Percentiles rank a stretch among this genome's conserved stretches.
These are phyloP conservation scores for Marasmius sp. DNA, from an alignment of 1,284 basidiomycete genomes.

Conservation along the genomic window DNA sequence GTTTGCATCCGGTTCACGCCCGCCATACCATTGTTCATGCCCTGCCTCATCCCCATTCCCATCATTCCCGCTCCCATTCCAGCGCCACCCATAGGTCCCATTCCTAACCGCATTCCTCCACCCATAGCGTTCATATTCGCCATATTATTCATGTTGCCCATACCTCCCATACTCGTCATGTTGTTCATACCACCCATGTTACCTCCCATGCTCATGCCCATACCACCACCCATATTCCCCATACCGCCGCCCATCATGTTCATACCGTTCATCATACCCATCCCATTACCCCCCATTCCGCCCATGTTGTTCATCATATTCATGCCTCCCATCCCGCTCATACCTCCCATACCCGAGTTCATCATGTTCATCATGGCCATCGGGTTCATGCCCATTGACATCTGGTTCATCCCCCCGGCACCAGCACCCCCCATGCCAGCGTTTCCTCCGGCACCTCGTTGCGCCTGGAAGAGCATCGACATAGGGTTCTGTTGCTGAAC, in stretches of 20 bases:
- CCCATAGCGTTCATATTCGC: neutral
- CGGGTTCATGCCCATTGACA: constrained; percentile 41
- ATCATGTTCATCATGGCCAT: constrained; percentile 29
- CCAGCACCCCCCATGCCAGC: constrained; percentile 36
- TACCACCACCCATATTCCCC: neutral
- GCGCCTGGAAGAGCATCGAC: constrained; percentile 54
- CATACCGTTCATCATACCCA: constrained; percentile 34
- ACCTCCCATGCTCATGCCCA: neutral
- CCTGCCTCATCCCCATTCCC: neutral
- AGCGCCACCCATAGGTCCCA: constrained; percentile 11
- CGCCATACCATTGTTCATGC: neutral
- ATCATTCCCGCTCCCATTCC: neutral
- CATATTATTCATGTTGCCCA: constrained; percentile 23
- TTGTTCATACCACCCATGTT: constrained; percentile 29
- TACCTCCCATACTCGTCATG: constrained; percentile 31
- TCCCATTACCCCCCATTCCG: constrained; percentile 20
- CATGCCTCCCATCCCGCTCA: constrained; percentile 37
- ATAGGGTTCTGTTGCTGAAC: constrained; percentile 41
- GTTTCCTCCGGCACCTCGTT: constrained; percentile 58
- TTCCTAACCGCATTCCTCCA: constrained; percentile 19
- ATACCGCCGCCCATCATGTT: constrained; percentile 31
- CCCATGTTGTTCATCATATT: constrained; percentile 36
- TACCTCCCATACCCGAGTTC: constrained; percentile 10
- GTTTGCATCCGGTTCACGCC: constrained; percentile 3
- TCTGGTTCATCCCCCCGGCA: constrained; percentile 42